phyloP scores from a whole-genome alignment of 1,284 basidiomycete genomes.

The Leccinum fallax region DNA sequence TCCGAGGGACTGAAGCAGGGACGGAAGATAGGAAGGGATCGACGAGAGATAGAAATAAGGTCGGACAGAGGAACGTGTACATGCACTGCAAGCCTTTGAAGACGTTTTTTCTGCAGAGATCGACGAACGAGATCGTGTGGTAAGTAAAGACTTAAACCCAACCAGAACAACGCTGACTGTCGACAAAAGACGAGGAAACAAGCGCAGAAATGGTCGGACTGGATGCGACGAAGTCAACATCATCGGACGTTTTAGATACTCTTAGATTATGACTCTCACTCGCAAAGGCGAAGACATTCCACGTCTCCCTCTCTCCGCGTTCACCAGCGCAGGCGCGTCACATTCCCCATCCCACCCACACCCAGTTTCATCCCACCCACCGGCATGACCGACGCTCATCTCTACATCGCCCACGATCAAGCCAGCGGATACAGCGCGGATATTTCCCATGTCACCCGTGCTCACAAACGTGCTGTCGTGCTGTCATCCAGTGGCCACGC shows the following conservation, averaged over 20 bases:
- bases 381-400: slow-evolving; percentile 63
- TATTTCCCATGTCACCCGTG: slow-evolving; percentile 31
- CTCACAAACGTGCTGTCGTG: slow-evolving; percentile 46
- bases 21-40: slow-evolving; percentile 43
- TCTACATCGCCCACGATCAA: slow-evolving; percentile 39
- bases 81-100: slow-evolving; percentile 56
- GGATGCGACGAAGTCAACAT: slow-evolving; percentile 25
- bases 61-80: slow-evolving; percentile 45
- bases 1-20: slow-evolving; percentile 47
- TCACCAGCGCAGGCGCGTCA: slow-evolving; percentile 46
- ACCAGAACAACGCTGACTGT: too few relatives aligned
- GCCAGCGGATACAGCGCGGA: slow-evolving; percentile 55
- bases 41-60: slow-evolving; percentile 45
- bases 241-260: too few relatives aligned
- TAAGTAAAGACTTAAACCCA: slow-evolving; percentile 19
- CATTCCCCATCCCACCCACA: slow-evolving; percentile 68
- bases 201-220: slow-evolving; percentile 32
- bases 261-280: slow-evolving; percentile 12
- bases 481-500: slow-evolving; percentile 13
- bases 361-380: slow-evolving; percentile 67
- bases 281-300: slow-evolving; percentile 68
- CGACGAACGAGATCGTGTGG: slow-evolving; percentile 33
- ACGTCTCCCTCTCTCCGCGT: slow-evolving; percentile 69
- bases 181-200: slow-evolving; percentile 21
- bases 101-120: slow-evolving; percentile 51